Evolutionary conservation across 192 early-diverging fungal species (phyloP).

Genomic region (Gryganskiella cystojenkinii): DNA sequence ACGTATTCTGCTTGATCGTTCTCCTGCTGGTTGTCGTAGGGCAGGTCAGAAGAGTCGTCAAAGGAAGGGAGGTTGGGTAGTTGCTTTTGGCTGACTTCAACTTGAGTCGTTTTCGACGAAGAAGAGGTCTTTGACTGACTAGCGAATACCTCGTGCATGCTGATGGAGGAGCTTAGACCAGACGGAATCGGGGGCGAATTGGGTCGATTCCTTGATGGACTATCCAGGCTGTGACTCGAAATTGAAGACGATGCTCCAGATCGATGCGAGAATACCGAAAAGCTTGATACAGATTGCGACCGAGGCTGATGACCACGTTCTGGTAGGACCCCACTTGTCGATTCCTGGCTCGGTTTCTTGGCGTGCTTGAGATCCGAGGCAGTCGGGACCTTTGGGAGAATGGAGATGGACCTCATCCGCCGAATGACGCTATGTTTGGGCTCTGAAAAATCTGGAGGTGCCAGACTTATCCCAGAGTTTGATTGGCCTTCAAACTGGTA

Average conservation of each 20-base stretch:
- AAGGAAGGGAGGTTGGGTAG: constrained; percentile 6
- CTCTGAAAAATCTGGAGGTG: background rate
- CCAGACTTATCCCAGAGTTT: constrained; percentile 9
- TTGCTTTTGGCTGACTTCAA: constrained; percentile 21
- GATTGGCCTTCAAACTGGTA: constrained; percentile 7
- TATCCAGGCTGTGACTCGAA: constrained; percentile 7
- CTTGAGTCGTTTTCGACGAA: constrained; percentile 11
- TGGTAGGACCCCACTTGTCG: background rate
- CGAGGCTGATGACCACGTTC: constrained; percentile 16
- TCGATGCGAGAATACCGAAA: constrained; percentile 15
- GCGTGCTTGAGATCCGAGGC: constrained; percentile 2
- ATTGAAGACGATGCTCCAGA: constrained; percentile 4
- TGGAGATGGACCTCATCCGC: constrained; percentile 28
- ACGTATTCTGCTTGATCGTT: background rate
- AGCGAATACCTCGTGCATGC: constrained; percentile 8
- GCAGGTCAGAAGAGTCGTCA: constrained; percentile 21
- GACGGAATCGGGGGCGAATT: constrained; percentile 6
- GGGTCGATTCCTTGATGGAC: background rate
- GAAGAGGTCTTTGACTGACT: constrained; percentile 6
- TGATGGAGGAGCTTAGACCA: constrained; percentile 14
- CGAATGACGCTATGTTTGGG: constrained; percentile 24
- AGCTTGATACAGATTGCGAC: constrained; percentile 30
- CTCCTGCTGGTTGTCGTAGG: background rate
- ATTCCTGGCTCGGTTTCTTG: constrained; percentile 6
- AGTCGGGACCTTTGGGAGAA: constrained; percentile 23